These are phyloP conservation scores for Colletotrichum limetticola DNA, from an alignment of 2,329 filamentous ascomycete genomes.

Conservation along the genomic window DNA sequence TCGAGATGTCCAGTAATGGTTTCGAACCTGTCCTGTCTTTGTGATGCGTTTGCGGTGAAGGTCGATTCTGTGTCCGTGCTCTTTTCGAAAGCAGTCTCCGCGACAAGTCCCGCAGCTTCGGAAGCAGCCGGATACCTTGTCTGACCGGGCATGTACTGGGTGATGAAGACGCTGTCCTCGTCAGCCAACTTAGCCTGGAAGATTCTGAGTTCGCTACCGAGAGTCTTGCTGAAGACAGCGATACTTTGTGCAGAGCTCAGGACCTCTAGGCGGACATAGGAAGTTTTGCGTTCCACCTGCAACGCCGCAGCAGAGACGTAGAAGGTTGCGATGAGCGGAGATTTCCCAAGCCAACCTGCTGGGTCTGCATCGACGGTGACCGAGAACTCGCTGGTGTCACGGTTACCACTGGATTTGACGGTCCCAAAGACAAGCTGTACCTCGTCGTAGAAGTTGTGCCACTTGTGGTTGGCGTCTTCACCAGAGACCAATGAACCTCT, in stretches of 20 bases:
- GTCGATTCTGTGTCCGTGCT: constrained; percentile 37
- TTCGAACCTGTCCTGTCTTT: constrained; percentile 43
- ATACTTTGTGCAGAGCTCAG: constrained; percentile 40
- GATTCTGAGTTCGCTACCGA: constrained; percentile 43
- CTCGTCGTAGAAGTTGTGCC: constrained; percentile 50
- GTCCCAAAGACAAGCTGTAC: constrained; percentile 55
- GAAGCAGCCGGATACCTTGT: constrained; percentile 40
- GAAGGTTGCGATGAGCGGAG: constrained; percentile 54
- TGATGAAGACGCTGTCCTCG: constrained; percentile 46
- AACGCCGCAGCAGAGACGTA: constrained; percentile 49
- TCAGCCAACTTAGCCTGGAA: constrained; percentile 46
- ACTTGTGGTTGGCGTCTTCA: constrained; percentile 38
- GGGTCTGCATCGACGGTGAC: constrained; percentile 48
- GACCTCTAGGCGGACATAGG: constrained; percentile 46
- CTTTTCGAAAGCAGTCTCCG: constrained; percentile 33
- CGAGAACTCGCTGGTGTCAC: constrained; percentile 44
- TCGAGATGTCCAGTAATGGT: constrained; percentile 53
- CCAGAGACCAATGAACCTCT: constrained; percentile 44
- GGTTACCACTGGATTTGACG: constrained; percentile 39
- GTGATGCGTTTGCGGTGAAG: constrained; percentile 40
- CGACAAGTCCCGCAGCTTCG: constrained; percentile 38
- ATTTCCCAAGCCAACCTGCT: constrained; percentile 48
- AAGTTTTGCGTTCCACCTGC: constrained; percentile 44
- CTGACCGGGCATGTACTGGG: constrained; percentile 50
- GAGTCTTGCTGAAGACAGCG: constrained; percentile 37